Conservation (phyloP, 495 filamentous ascomycete genomes). For the Trichodelitschia bisporula region DNA sequence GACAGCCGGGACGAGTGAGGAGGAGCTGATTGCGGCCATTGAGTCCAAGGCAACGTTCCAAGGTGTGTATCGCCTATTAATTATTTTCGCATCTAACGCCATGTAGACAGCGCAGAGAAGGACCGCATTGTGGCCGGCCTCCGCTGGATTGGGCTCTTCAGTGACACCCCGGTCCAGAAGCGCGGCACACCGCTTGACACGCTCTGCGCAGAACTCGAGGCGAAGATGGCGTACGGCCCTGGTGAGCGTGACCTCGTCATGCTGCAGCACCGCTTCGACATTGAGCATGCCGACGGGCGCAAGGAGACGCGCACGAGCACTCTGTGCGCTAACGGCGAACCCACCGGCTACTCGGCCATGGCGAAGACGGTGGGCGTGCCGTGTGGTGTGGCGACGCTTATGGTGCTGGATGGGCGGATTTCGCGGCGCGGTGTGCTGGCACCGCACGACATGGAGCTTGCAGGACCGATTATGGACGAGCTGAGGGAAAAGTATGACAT, state of each 20-base stretch:
- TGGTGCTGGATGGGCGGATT: constrained; percentile 60
- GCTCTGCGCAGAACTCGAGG: constrained; percentile 68
- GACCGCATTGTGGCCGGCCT: constrained; percentile 53
- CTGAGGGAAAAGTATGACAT: constrained; percentile 19
- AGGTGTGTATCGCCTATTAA: too few species aligned
- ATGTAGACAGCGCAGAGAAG: constrained; percentile 49
- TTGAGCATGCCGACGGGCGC: constrained; percentile 54
- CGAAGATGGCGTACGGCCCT: constrained; percentile 74
- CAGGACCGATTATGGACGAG: constrained; percentile 27
- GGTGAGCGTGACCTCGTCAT: constrained; percentile 65
- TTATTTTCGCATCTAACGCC: too few species aligned
- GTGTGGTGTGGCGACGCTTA: constrained; percentile 23
- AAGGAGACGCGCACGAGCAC: constrained; percentile 59
- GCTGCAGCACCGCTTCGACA: constrained; percentile 84
- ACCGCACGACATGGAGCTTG: constrained; percentile 52
- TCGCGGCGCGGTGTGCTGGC: constrained; percentile 56
- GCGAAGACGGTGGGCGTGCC: constrained; percentile 58
- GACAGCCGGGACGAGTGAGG: constrained; percentile 30
- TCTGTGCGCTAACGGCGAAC: constrained; percentile 66
- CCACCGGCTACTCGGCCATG: constrained; percentile 67
- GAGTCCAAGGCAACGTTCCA: constrained; percentile 49
- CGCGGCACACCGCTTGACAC: constrained; percentile 67
- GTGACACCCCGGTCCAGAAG: constrained; percentile 43
- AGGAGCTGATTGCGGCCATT: constrained; percentile 48
- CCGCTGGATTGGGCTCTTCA: constrained; percentile 74